Evolutionary conservation across 2,329 filamentous ascomycete genomes (phyloP).

Genomic region (Kalaharituber pfeilii): DNA sequence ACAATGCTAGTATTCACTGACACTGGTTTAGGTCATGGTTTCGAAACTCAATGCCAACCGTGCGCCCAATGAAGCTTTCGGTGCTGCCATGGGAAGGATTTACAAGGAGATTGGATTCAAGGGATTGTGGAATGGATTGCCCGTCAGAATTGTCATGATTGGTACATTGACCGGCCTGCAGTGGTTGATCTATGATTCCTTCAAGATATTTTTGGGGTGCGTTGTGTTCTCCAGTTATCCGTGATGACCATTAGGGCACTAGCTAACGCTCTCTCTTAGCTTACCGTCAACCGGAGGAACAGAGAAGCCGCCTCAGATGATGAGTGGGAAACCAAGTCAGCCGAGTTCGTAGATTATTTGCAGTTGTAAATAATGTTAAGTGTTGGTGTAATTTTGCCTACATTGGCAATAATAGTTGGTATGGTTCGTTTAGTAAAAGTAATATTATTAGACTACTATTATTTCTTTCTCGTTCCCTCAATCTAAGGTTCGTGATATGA

Average conservation of each 20-base stretch:
- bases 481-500: too few relatives aligned
- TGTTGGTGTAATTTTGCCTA: background rate
- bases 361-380: background rate
- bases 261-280: too few relatives aligned
- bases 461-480: too few relatives aligned
- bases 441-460: too few relatives aligned
- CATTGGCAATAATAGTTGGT: background rate
- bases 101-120: conserved; percentile 72
- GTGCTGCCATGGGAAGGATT: conserved; percentile 57
- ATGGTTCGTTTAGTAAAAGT: background rate
- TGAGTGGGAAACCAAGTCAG: background rate
- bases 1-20: conserved; percentile 31
- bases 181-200: conserved; percentile 89
- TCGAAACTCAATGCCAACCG: conserved; percentile 76
- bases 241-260: too few relatives aligned
- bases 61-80: conserved; percentile 58
- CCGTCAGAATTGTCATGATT: conserved; percentile 79
- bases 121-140: conserved; percentile 84
- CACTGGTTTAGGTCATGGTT: conserved; percentile 77
- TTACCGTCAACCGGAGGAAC: background rate
- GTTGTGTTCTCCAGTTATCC: conserved; percentile 43
- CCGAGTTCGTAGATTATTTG: background rate
- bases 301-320: background rate
- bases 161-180: conserved; percentile 65
- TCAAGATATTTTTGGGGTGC: conserved; percentile 72